Evolutionary conservation across 2,329 filamentous ascomycete genomes (phyloP), one percentile per base, ranked within the genome.

Genomic region (Cladosporium velox): DNA sequence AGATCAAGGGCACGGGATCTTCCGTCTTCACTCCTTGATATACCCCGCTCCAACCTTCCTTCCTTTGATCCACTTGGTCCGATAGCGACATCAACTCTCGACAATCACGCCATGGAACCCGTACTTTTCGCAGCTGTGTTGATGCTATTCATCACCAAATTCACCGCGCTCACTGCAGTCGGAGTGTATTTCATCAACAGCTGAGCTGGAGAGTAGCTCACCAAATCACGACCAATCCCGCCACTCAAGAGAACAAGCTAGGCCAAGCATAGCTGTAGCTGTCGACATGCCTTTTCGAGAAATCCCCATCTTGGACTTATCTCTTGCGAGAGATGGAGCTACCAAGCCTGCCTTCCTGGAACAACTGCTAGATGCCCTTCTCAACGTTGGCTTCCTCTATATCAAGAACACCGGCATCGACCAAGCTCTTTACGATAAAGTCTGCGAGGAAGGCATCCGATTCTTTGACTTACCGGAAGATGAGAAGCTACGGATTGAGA

Each of bases 351-450:
- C 80, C 35, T 95, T 96, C 72, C 85, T 96, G 0, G 78, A 81
- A 0, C 83, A 91, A 64, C 84, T 96, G 35, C 89, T 90, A 18
- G 83, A 90, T 77, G 91, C 91, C 0, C 80, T 96, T 35, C 86
- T 96, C 72, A 90, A 94, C 76, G 91, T 96, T n/a, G 92, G 92
- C 1, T 96, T 96, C 74, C 78, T 96, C 26, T 96, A 96, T 74
- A 85, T 96, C 68, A 90, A 89, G 74, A 93, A 96, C 74, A 89
- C 91, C 2, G 90, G 90, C 26, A 88, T 94, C 60, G 82, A 89
- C 5, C 84, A 89, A 18, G 81, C 85, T 47, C 79, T 94, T 62
- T 87, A 91, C 71, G 74, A 85, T 28, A 78, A 84, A 68, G 91
- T 94, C 30, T 87, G 92, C 63, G 73, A 79, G 2, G 84, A 92